A percentile compares a stretch with the other conserved stretches of the same genome.
These are phyloP conservation scores for Royoungia palumana DNA, from an alignment of 768 basidiomycete genomes.

Conservation along the genomic window DNA sequence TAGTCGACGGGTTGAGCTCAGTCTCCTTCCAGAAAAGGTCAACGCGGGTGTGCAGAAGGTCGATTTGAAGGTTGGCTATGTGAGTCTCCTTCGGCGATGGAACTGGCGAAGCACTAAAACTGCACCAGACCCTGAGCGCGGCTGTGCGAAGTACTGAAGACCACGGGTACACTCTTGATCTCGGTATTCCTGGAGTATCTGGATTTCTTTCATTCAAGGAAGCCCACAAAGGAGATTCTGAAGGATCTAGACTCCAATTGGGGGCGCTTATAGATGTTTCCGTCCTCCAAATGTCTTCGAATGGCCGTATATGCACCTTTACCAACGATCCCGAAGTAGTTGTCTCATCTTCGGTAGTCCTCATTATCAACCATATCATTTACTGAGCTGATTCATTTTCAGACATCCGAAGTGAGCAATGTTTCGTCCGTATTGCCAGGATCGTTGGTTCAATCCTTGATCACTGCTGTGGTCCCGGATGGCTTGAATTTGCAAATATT, in stretches of 20 bases:
- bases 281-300: conserved; percentile 66
- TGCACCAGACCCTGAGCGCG: conserved; percentile 62
- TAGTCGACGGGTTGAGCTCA: conserved; percentile 80
- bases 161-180: conserved; percentile 87
- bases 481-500: conserved; percentile 88
- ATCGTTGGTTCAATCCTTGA: conserved; percentile 71
- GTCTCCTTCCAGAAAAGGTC: conserved; percentile 77
- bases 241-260: conserved; percentile 41
- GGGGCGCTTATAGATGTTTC: conserved; percentile 68
- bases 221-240: conserved; percentile 39
- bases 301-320: conserved; percentile 77
- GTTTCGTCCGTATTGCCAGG: conserved; percentile 86
- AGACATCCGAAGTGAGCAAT: conserved; percentile 77
- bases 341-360: conserved; percentile 53
- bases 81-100: conserved; percentile 39
- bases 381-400: neutral
- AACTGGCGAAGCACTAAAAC: conserved; percentile 2
- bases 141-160: conserved; percentile 86
- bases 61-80: conserved; percentile 75
- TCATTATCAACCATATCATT: neutral
- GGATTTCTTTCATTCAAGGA: conserved; percentile 86
- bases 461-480: conserved; percentile 68
- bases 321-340: conserved; percentile 49
- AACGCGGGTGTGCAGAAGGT: conserved; percentile 75
- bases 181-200: conserved; percentile 74